These are phyloP conservation scores for Austropuccinia psidii DNA, from an alignment of 1,284 basidiomycete genomes.

Conservation along the genomic window DNA sequence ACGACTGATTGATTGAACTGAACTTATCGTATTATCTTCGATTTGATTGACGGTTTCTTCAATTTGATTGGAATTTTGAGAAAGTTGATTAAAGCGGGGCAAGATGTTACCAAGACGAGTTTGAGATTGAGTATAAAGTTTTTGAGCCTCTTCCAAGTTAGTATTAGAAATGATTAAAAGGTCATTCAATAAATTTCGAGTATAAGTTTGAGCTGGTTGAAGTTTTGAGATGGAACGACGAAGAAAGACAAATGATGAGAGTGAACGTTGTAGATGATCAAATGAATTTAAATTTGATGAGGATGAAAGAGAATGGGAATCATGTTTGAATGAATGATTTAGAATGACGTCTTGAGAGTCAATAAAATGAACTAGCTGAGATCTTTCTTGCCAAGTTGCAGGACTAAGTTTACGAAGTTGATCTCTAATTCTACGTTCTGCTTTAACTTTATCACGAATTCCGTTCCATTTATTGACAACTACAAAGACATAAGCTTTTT, in stretches of 20 bases:
- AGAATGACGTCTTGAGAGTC: slow-evolving; percentile 59
- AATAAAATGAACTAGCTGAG: slow-evolving; percentile 96
- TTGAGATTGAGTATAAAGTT: slow-evolving; percentile 68
- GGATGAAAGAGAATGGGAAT: slow-evolving; percentile 45
- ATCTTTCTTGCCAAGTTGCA: slow-evolving; percentile 78
- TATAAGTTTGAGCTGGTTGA: slow-evolving; percentile 86
- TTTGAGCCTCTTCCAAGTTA: slow-evolving; percentile 75
- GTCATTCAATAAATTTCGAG: slow-evolving; percentile 79
- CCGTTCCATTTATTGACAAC: slow-evolving; percentile 98
- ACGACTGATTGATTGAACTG: slow-evolving; percentile 55
- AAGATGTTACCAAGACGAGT: slow-evolving; percentile 63
- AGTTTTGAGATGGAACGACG: slow-evolving; percentile 95
- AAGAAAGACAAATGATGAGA: slow-evolving; percentile 89
- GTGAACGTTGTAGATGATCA: slow-evolving; percentile 76
- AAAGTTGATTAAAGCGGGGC: slow-evolving; percentile 82
- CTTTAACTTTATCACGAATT: slow-evolving; percentile 92
- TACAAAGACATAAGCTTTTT: slow-evolving; percentile 97
- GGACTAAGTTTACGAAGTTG: slow-evolving; percentile 91
- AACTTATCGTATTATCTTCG: slow-evolving; percentile 64
- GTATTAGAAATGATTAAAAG: slow-evolving; percentile 76
- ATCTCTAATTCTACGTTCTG: slow-evolving; percentile 77
- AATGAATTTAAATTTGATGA: slow-evolving; percentile 64
- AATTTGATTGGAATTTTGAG: slow-evolving; percentile 61
- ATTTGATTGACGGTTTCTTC: slow-evolving; percentile 70
- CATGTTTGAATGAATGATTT: slow-evolving; percentile 45